Percentiles rank a stretch among this genome's conserved stretches.
These are phyloP conservation scores for Aspergillus nidulans DNA, from an alignment of 495 filamentous ascomycete genomes.

Conservation along the genomic window DNA sequence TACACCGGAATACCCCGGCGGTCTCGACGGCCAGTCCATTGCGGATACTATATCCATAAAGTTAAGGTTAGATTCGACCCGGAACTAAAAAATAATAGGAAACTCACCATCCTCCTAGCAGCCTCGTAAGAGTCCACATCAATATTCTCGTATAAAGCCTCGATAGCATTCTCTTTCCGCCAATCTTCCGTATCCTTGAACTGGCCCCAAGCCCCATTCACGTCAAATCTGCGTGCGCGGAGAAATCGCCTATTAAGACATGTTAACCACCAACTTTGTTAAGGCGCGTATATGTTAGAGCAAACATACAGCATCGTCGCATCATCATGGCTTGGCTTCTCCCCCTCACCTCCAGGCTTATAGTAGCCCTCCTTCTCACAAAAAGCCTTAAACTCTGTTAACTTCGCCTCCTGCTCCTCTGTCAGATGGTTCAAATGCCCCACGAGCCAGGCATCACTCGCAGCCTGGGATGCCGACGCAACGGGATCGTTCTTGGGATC, in stretches of 20 bases:
- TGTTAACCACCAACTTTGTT: background rate
- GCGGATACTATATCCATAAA: constrained; percentile 62
- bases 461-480: constrained; percentile 38
- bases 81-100: background rate
- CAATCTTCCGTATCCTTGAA: constrained; percentile 89
- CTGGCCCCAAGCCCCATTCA: constrained; percentile 70
- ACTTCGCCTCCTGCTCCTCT: constrained; percentile 57
- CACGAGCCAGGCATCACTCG: constrained; percentile 42
- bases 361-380: constrained; percentile 64
- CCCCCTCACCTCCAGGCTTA: constrained; percentile 39
- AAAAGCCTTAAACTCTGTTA: constrained; percentile 63
- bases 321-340: constrained; percentile 66
- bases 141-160: constrained; percentile 70
- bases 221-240: constrained; percentile 70
- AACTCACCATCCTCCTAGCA: constrained; percentile 65
- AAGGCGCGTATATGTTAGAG: background rate
- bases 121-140: constrained; percentile 78
- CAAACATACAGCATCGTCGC: constrained; percentile 68
- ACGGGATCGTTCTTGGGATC: constrained; percentile 37
- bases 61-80: constrained; percentile 1
- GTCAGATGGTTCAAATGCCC: constrained; percentile 75
- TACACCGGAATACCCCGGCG: constrained; percentile 85
- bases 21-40: constrained; percentile 87
- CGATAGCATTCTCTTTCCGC: constrained; percentile 72
- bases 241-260: constrained; percentile 61